Base-by-base conservation (phyloP, 257 asterid species). In the Lycium barbarum region DNA sequence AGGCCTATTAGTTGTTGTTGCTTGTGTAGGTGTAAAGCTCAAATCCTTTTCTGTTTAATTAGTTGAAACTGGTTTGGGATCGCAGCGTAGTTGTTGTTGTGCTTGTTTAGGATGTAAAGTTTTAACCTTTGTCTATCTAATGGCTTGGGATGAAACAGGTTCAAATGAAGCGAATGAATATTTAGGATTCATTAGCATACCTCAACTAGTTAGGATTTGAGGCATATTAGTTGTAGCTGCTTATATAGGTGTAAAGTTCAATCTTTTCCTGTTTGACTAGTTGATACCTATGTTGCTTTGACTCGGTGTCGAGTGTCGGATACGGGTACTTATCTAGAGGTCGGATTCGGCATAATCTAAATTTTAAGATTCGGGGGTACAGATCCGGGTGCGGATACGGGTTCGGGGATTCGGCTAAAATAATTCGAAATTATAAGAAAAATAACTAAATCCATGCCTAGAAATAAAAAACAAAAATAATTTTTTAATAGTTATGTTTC, bases 161-260 rank as follows among this genome's bases (percentile, higher is more conserved):
- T 40, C 12, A 74, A 6, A 74, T 73, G 20, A 73, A 5, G 49
- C 47, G 5, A 68, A 53, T 51, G 62, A 53, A 20, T 51, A 22
- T 74, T 49, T 43, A 13, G 62, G 81, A 74, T 74, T 51, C 45
- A 49, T 74, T 74, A 74, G 62, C 22, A 4, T 13, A 74, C 45
- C 18, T 74, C 81, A 74, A 49, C 20, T 74, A 20, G 18, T 49
- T 49, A 74, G 61, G 61, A 74, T 49, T 74, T 49, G 81, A 11
- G 81, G 43, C 61, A 49, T 13, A 13, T 13, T 74, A 40, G 6
- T 40, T n/a, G 6, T 72, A 43, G 81, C 6, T 74, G 81, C 22
- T 47, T 53, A 7, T 51, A 45, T 51, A 8, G 63, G 2, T 76
- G 65, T 14, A 4, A 76, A 51, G 2, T 7, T 76, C 47, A 76